Evolutionary conservation across 1,284 basidiomycete genomes (phyloP).

Genomic region (Rhodotorula sp.): DNA sequence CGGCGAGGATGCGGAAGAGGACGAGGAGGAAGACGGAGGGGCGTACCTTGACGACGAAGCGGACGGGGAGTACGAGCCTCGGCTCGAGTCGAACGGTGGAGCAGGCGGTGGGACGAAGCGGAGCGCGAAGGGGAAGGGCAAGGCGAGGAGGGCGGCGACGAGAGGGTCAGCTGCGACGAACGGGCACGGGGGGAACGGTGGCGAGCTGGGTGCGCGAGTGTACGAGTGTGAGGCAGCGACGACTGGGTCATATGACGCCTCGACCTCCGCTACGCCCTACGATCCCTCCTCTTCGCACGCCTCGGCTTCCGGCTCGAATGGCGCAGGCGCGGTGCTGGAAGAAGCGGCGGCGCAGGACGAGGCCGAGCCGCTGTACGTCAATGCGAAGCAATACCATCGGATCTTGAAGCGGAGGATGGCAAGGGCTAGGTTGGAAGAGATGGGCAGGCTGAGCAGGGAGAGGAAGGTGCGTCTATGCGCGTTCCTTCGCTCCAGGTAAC

Average conservation of each 20-base stretch:
- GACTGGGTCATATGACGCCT: background rate
- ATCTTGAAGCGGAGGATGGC: conserved; percentile 89
- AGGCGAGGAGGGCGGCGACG: background rate
- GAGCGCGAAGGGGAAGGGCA: conserved; percentile 1
- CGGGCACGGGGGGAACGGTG: background rate
- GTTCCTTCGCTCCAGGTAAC: background rate
- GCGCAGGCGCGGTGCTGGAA: conserved; percentile 9
- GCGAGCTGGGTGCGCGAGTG: background rate
- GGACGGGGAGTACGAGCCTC: conserved; percentile 2
- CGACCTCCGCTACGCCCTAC: background rate
- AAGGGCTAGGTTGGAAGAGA: conserved; percentile 81
- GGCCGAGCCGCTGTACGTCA: conserved; percentile 94
- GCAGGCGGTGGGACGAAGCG: background rate
- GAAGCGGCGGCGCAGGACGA: conserved; percentile 53
- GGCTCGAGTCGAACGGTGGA: background rate
- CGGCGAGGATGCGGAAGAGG: background rate
- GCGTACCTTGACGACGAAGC: background rate
- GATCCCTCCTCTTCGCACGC: too few species aligned
- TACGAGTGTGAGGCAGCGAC: background rate
- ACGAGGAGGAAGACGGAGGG: background rate
- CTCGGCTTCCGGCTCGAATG: background rate
- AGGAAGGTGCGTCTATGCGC: conserved; percentile 68
- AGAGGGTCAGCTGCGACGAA: background rate
- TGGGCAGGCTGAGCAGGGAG: conserved; percentile 83
- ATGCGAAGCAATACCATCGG: conserved; percentile 95